A percentile compares a stretch with the other conserved stretches of the same genome.
These are phyloP conservation scores for Aspergillus spinulosporus DNA, from an alignment of 2,329 filamentous ascomycete species.

Conservation along the genomic window DNA sequence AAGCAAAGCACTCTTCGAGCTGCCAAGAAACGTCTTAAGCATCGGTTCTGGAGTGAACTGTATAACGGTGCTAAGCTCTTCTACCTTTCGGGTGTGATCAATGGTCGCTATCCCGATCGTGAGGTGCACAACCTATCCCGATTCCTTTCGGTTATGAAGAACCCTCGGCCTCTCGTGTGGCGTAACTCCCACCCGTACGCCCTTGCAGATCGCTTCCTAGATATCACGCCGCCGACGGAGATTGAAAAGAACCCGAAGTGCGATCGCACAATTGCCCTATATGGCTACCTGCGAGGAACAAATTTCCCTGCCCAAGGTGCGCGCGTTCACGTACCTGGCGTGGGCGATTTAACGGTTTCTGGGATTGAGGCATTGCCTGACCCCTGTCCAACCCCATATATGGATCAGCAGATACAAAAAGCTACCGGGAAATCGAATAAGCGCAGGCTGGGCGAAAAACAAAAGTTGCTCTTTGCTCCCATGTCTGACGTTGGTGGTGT, in stretches of 20 bases:
- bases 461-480: slow-evolving; percentile 92
- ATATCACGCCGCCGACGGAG: slow-evolving; percentile 88
- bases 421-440: slow-evolving; percentile 77
- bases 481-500: slow-evolving; percentile 98
- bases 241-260: slow-evolving; percentile 87
- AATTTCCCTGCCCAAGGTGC: slow-evolving; percentile 87
- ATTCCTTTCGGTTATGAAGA: slow-evolving; percentile 99
- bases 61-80: slow-evolving; percentile 98
- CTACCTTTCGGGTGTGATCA: slow-evolving; percentile 93
- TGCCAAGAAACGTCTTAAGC: slow-evolving; percentile 94
- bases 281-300: slow-evolving; percentile 90
- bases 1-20: slow-evolving; percentile 90
- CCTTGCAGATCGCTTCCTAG: slow-evolving; percentile 88
- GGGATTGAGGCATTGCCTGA: slow-evolving; percentile 87
- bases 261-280: slow-evolving; percentile 85
- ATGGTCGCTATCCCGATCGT: slow-evolving; percentile 92
- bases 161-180: slow-evolving; percentile 93
- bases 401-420: slow-evolving; percentile 84
- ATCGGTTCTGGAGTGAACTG: slow-evolving; percentile 92
- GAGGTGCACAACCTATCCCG: slow-evolving; percentile 94
- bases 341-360: slow-evolving; percentile 83
- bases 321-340: slow-evolving; percentile 84
- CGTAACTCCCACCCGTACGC: slow-evolving; percentile 94
- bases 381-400: slow-evolving; percentile 89
- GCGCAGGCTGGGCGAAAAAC: slow-evolving; percentile 86